These are phyloP conservation scores for Neurospora sp. DNA, from an alignment of 495 filamentous ascomycete genomes.

Conservation along the genomic window DNA sequence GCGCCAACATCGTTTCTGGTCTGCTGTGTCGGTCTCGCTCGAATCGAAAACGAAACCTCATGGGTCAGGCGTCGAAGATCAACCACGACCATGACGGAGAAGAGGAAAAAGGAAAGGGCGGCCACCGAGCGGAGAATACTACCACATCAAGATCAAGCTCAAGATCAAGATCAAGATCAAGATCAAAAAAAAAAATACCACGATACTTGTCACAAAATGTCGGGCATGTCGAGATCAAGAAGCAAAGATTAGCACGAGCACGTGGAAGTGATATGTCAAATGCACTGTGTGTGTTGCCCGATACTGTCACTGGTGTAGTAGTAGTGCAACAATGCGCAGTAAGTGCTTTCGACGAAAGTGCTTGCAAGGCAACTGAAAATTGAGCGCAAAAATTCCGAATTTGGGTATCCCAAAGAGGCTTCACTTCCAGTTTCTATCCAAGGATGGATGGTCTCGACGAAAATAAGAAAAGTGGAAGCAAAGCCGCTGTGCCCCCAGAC, in stretches of 20 bases:
- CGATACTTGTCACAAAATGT: neutral
- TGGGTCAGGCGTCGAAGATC: slow-evolving; percentile 4
- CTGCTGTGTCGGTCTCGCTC: neutral
- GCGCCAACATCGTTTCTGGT: neutral
- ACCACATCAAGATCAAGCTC: neutral
- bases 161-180: neutral
- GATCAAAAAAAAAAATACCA: neutral
- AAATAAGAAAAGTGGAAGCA: neutral
- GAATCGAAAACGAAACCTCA: neutral
- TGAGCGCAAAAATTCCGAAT: neutral
- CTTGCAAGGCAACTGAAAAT: neutral
- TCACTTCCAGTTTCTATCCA: no score
- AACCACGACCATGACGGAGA: neutral
- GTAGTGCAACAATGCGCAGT: neutral
- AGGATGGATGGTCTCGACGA: neutral
- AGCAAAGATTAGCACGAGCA: neutral
- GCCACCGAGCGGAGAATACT: neutral
- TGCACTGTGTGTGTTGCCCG: neutral
- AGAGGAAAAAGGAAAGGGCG: neutral
- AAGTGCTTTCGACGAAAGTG: neutral
- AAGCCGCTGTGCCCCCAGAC: neutral
- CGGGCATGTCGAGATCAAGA: neutral
- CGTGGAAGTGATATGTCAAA: neutral
- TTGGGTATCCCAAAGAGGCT: neutral
- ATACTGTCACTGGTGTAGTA: neutral